These are phyloP conservation scores for Euphorbia lathyris DNA, from an alignment of 345 rosid genomes.

Conservation along the genomic window DNA sequence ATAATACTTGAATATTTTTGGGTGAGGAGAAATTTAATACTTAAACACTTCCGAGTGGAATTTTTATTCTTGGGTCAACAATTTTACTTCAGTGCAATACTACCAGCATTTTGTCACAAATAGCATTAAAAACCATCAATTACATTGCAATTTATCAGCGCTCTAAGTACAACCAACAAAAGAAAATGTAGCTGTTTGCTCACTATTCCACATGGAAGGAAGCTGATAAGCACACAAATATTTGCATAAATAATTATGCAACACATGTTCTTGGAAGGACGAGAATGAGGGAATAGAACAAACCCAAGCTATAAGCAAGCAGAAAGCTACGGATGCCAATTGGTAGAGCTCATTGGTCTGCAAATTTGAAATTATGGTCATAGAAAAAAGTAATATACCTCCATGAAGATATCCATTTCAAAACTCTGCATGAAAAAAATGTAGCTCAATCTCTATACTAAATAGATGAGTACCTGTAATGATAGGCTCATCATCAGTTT, in stretches of 20 bases:
- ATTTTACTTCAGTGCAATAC: background rate
- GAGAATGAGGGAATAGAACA: slow-evolving; percentile 35
- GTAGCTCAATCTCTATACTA: background rate
- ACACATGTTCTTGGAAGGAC: slow-evolving; percentile 8
- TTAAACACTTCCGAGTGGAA: background rate
- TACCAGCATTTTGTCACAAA: background rate
- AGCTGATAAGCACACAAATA: background rate
- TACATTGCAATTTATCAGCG: background rate
- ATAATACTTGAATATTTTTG: background rate
- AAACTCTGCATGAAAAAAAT: background rate
- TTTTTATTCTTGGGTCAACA: background rate
- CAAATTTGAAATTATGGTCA: slow-evolving; percentile 30
- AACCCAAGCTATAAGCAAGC: slow-evolving; percentile 99
- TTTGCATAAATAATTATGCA: background rate
- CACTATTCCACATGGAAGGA: background rate
- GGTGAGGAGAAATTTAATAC: background rate
- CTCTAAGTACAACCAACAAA: background rate
- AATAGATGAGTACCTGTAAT: slow-evolving; percentile 51
- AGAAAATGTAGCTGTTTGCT: background rate
- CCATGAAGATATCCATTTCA: background rate
- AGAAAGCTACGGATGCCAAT: slow-evolving; percentile 94
- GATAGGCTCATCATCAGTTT: slow-evolving; percentile 86
- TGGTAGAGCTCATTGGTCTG: slow-evolving; percentile 99
- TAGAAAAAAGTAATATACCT: slow-evolving; percentile 5
- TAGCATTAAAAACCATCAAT: background rate